Conservation (phyloP, 148 eudicot genomes). For the Amaranthus cruentus region DNA sequence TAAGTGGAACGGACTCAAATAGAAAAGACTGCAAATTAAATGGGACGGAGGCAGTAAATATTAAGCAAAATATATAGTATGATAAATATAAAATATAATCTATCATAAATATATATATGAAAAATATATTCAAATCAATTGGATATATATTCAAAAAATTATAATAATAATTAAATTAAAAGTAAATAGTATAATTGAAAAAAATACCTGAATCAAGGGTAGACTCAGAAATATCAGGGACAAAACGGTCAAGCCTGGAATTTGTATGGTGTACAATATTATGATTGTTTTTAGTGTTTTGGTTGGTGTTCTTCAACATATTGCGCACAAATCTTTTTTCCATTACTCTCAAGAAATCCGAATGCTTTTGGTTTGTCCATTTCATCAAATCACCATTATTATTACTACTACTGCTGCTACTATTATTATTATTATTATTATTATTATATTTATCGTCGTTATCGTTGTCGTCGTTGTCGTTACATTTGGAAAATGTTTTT, state of each 20-base stretch:
- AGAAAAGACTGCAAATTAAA: too few relatives aligned
- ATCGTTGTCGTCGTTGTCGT: not conserved
- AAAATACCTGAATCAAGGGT: conserved; percentile 41
- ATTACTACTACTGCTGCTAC: not conserved
- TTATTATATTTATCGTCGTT: not conserved
- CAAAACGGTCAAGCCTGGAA: conserved; percentile 37
- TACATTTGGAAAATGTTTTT: not conserved
- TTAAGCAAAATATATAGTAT: too few relatives aligned
- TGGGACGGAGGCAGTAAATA: too few relatives aligned
- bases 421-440: not conserved
- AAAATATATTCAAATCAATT: too few relatives aligned
- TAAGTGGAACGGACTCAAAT: too few relatives aligned
- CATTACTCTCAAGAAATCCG: conserved; percentile 44
- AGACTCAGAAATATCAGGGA: conserved; percentile 60
- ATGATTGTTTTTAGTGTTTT: not conserved
- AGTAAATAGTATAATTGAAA: not conserved
- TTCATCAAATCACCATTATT: not conserved
- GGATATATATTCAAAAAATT: too few relatives aligned
- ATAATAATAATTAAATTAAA: not conserved
- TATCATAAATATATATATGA: too few relatives aligned
- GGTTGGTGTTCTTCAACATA: conserved; percentile 25
- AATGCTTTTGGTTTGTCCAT: conserved; percentile 68
- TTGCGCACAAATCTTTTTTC: conserved; percentile 52
- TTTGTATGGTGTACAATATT: not conserved
- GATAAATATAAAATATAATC: too few relatives aligned